Evolutionary conservation across 192 early-diverging fungal species (phyloP).

Genomic region (Martensiomyces pterosporus): DNA sequence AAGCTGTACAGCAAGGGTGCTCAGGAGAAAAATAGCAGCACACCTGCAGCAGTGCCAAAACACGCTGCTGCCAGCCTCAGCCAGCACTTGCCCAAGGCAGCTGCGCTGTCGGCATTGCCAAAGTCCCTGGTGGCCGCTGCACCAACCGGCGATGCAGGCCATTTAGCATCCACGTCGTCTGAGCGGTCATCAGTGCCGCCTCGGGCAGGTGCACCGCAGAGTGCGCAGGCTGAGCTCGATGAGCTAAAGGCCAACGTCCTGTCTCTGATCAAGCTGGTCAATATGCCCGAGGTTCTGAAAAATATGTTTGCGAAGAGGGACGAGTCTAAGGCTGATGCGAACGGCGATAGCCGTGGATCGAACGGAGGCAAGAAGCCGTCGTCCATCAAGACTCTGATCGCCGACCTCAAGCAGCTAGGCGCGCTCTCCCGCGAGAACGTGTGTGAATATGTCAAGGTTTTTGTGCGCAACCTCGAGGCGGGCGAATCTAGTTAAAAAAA

Average conservation of each 20-base stretch:
- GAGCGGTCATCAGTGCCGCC: too few relatives aligned
- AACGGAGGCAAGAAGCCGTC: too few relatives aligned
- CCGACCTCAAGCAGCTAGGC: constrained; percentile 28
- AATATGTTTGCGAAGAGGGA: constrained; percentile 16
- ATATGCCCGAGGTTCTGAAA: constrained; percentile 30
- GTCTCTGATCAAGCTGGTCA: constrained; percentile 28
- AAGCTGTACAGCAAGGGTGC: neutral
- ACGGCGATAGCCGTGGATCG: too few relatives aligned
- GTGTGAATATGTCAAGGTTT: constrained; percentile 22
- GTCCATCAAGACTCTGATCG: constrained; percentile 15
- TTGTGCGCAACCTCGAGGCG: constrained; percentile 26
- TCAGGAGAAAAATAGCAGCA: neutral
- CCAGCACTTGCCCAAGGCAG: too few relatives aligned
- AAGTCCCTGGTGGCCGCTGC: too few relatives aligned
- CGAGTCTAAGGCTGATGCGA: too few relatives aligned
- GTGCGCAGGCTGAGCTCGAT: constrained; percentile 23
- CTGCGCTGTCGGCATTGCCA: too few relatives aligned
- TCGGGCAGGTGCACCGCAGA: too few relatives aligned
- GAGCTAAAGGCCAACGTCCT: constrained; percentile 33
- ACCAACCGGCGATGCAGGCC: too few relatives aligned
- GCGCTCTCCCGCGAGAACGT: constrained; percentile 32
- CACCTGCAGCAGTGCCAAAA: neutral
- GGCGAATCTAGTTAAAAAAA: constrained; percentile 1
- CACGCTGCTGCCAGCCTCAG: too few relatives aligned
- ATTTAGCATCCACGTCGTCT: too few relatives aligned